Percentiles rank a stretch among this genome's conserved stretches.
Evolutionary conservation across 257 asterid genomes (phyloP).

Genomic region (Perilla frutescens): DNA sequence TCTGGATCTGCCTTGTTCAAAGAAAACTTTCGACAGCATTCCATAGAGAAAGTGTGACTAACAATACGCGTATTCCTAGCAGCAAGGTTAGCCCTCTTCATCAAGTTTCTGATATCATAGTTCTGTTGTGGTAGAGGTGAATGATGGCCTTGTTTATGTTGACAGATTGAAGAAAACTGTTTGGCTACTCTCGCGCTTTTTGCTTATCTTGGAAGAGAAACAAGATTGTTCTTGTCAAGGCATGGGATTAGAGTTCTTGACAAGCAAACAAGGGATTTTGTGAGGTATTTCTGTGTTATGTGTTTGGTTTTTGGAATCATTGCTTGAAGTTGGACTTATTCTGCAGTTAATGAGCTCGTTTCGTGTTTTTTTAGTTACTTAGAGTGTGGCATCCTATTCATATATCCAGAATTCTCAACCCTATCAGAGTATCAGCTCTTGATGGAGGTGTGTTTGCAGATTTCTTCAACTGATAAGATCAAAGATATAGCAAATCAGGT

Average conservation of each 20-base stretch:
- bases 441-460: conserved; percentile 55
- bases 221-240: conserved; percentile 68
- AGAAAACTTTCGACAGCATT: conserved; percentile 63
- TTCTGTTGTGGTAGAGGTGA: background rate
- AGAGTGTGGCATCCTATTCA: conserved; percentile 57
- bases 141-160: conserved; percentile 13
- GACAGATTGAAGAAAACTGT: conserved; percentile 60
- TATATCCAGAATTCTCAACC: conserved; percentile 61
- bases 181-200: conserved; percentile 77
- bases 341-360: background rate
- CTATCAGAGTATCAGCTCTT: conserved; percentile 62
- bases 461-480: background rate
- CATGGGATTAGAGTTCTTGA: conserved; percentile 65
- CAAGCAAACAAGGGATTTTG: conserved; percentile 61
- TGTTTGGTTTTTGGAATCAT: background rate
- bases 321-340: background rate
- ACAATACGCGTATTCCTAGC: background rate
- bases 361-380: conserved; percentile 49
- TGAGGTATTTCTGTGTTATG: conserved; percentile 44
- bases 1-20: conserved; percentile 76
- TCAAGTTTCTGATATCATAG: background rate
- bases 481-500: background rate
- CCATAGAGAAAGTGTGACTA: conserved; percentile 61
- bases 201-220: conserved; percentile 80
- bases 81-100: conserved; percentile 8